phyloP scores from a whole-genome alignment of 345 rosid species.

The Passiflora organensis region DNA sequence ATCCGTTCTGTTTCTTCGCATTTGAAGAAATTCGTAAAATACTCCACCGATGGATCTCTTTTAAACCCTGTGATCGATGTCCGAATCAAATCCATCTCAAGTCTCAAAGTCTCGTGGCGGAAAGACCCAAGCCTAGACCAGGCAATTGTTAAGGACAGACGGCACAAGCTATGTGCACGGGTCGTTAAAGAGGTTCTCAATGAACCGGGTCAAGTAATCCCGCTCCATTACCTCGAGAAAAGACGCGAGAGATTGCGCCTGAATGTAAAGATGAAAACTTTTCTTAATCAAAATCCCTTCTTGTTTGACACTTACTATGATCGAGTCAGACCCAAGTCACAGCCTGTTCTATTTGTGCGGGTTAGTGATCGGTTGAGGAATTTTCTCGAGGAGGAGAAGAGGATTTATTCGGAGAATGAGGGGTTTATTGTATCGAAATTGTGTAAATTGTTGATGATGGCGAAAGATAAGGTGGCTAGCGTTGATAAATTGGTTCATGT shows the following conservation, averaged over 20 bases:
- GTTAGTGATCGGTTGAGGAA: constrained; percentile 43
- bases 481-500: constrained; percentile 68
- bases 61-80: constrained; percentile 10
- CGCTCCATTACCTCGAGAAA: constrained; percentile 63
- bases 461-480: constrained; percentile 52
- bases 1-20: constrained; percentile 4
- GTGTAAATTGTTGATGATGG: constrained; percentile 82
- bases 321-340: constrained; percentile 58
- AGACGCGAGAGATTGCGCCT: constrained; percentile 74
- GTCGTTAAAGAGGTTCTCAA: constrained; percentile 71
- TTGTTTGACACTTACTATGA: constrained; percentile 59
- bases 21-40: not conserved
- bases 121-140: constrained; percentile 63
- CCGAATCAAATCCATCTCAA: constrained; percentile 44
- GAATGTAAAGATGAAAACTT: constrained; percentile 37
- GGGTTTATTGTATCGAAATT: constrained; percentile 56
- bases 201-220: constrained; percentile 76
- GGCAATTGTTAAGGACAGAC: constrained; percentile 69
- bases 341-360: constrained; percentile 49
- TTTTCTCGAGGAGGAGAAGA: constrained; percentile 63
- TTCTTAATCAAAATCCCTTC: constrained; percentile 49
- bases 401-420: constrained; percentile 47
- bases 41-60: constrained; percentile 1
- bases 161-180: constrained; percentile 53
- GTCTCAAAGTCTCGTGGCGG: constrained; percentile 76